Evolutionary conservation across 2,329 filamentous ascomycete species (phyloP).

Genomic region (Didymella segeticola): DNA sequence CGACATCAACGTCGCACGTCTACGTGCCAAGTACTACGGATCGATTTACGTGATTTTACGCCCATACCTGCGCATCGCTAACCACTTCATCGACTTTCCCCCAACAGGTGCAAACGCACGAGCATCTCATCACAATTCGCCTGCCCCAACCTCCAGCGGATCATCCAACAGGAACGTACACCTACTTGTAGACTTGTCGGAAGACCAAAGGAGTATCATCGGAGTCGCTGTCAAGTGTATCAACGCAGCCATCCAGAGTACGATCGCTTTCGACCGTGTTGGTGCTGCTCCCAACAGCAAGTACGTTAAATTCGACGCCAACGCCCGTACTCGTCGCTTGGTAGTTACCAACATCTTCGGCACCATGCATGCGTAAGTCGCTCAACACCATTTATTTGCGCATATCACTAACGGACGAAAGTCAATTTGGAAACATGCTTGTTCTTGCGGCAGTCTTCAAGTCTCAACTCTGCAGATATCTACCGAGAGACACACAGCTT

Average conservation of each 20-base stretch:
- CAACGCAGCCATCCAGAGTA: slow-evolving; percentile 79
- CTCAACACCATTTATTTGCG: background rate
- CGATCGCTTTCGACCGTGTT: slow-evolving; percentile 78
- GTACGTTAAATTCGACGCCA: slow-evolving; percentile 58
- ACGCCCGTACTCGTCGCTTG: slow-evolving; percentile 64
- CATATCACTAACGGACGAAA: slow-evolving; percentile 47
- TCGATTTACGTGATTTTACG: slow-evolving; percentile 88
- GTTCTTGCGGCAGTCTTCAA: slow-evolving; percentile 84
- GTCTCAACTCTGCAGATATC: slow-evolving; percentile 56
- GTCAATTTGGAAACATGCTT: slow-evolving; percentile 95
- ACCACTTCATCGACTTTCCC: slow-evolving; percentile 57
- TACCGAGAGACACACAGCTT: slow-evolving; percentile 33
- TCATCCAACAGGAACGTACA: slow-evolving; percentile 30
- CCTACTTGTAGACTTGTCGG: slow-evolving; percentile 34
- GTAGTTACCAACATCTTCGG: slow-evolving; percentile 91
- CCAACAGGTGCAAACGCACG: slow-evolving; percentile 52
- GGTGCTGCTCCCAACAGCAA: slow-evolving; percentile 31
- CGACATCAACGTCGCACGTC: slow-evolving; percentile 80
- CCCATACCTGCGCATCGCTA: slow-evolving; percentile 70
- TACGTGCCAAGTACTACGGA: slow-evolving; percentile 95
- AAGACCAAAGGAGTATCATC: slow-evolving; percentile 35
- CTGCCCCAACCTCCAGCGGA: slow-evolving; percentile 48
- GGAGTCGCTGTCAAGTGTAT: slow-evolving; percentile 43
- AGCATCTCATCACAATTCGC: slow-evolving; percentile 51
- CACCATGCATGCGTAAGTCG: slow-evolving; percentile 32